phyloP scores from a whole-genome alignment of 1,284 basidiomycete genomes.

The Ustilago bromivora region DNA sequence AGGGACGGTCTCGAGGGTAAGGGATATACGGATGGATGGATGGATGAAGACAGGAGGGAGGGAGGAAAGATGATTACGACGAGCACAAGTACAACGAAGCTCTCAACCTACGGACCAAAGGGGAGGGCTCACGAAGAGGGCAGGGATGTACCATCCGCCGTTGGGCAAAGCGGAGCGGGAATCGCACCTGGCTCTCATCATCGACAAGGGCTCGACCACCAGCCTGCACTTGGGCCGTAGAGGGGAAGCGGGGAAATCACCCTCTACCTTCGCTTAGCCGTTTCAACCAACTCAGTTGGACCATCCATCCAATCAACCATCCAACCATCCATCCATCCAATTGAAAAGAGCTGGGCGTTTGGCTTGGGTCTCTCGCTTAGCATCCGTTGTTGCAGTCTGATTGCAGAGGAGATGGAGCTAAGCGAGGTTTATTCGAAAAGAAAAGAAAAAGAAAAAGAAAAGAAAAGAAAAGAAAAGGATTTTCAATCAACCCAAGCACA shows the following conservation, averaged over 20 bases:
- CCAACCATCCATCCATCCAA: too few relatives aligned
- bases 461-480: not conserved
- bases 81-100: not conserved
- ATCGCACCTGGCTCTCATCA: not conserved
- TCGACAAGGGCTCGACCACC: not conserved
- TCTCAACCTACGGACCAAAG: not conserved
- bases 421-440: not conserved
- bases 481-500: conserved; percentile 1
- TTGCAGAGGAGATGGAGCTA: not conserved
- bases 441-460: too few relatives aligned
- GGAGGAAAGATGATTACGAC: not conserved
- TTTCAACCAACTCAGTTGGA: not conserved
- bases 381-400: not conserved
- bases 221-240: not conserved
- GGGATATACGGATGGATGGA: conserved; percentile 5
- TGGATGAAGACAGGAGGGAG: not conserved
- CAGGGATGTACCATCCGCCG: not conserved
- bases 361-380: not conserved
- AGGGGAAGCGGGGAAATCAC: not conserved
- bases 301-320: too few relatives aligned
- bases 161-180: not conserved
- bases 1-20: not conserved
- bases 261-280: not conserved
- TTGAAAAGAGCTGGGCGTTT: not conserved
- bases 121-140: too few relatives aligned